Conservation (phyloP, 2,329 filamentous ascomycete genomes). For the Fusarium austroafricanum region DNA sequence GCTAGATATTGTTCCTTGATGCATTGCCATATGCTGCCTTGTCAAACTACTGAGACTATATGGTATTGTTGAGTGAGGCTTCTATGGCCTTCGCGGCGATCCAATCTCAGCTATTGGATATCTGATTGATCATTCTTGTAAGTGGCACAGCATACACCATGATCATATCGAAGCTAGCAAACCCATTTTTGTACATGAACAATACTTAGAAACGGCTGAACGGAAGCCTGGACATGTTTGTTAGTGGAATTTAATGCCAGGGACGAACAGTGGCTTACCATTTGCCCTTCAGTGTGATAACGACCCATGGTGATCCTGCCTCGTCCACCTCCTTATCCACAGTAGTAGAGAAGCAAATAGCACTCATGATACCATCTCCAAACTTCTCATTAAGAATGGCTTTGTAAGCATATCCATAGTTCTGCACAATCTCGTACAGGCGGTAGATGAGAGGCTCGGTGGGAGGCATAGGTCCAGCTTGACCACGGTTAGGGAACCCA, state of each 20-base stretch:
- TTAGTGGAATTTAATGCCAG: constrained; percentile 2
- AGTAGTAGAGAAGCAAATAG: constrained; percentile 89
- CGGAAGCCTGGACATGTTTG: constrained; percentile 44
- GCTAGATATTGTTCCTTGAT: constrained; percentile 42
- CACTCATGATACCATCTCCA: constrained; percentile 95
- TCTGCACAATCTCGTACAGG: constrained; percentile 94
- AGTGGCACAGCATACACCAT: neutral
- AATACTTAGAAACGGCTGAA: constrained; percentile 49
- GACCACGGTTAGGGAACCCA: constrained; percentile 84
- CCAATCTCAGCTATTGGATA: neutral
- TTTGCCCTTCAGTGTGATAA: constrained; percentile 86
- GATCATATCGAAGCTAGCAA: neutral
- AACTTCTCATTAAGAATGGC: constrained; percentile 96
- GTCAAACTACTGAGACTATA: neutral
- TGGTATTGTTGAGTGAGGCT: neutral
- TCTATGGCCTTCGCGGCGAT: neutral
- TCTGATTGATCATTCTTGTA: neutral
- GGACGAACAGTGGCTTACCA: constrained; percentile 67
- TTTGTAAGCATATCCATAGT: constrained; percentile 97
- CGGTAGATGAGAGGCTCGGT: constrained; percentile 75
- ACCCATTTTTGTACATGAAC: neutral
- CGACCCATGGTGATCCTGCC: constrained; percentile 82
- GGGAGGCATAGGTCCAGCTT: constrained; percentile 60
- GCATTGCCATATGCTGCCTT: constrained; percentile 7
- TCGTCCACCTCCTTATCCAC: constrained; percentile 94